phyloP scores from a whole-genome alignment of 108 stramenopile genomes.

The Skeletonema tropicum region DNA sequence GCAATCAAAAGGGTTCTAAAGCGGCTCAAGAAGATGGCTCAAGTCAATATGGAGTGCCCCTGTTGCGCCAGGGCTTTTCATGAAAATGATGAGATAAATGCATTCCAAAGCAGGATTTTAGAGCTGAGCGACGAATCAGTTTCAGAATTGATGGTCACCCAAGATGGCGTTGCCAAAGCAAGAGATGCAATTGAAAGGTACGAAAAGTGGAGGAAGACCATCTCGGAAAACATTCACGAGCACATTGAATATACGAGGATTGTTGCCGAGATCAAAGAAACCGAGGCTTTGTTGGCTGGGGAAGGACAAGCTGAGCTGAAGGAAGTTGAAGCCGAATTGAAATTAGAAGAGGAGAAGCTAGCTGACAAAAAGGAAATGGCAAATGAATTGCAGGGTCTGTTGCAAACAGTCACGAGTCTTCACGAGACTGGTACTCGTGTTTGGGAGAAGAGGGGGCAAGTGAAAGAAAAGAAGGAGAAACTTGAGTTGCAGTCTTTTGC shows the following conservation, averaged over 20 bases:
- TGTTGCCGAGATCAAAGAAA: conserved; percentile 58
- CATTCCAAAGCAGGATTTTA: conserved; percentile 33
- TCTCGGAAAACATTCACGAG: conserved; percentile 39
- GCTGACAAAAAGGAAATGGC: conserved; percentile 37
- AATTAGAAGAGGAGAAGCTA: conserved; percentile 21
- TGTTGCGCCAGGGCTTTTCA: conserved; percentile 40
- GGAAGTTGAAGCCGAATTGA: conserved; percentile 40
- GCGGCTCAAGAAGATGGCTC: conserved; percentile 61
- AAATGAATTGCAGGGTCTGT: conserved; percentile 55
- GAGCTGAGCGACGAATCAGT: conserved; percentile 39
- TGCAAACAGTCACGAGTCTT: conserved; percentile 29
- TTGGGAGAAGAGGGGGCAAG: conserved; percentile 55
- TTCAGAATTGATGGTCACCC: conserved; percentile 30
- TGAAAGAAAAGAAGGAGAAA: conserved; percentile 62
- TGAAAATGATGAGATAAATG: conserved; percentile 22
- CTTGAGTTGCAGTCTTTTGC: conserved; percentile 32
- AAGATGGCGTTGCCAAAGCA: conserved; percentile 6
- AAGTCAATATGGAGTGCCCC: conserved; percentile 16
- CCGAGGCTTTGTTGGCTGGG: conserved; percentile 47
- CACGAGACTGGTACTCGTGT: conserved; percentile 57
- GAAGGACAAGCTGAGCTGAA: conserved; percentile 36
- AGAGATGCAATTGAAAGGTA: conserved; percentile 45
- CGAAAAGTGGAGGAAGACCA: conserved; percentile 46
- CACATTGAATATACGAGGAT: conserved; percentile 55
- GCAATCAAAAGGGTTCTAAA: conserved; percentile 53